Evolutionary conservation across 106 monocot genomes (phyloP).

Genomic region (Gastrodia elata): DNA sequence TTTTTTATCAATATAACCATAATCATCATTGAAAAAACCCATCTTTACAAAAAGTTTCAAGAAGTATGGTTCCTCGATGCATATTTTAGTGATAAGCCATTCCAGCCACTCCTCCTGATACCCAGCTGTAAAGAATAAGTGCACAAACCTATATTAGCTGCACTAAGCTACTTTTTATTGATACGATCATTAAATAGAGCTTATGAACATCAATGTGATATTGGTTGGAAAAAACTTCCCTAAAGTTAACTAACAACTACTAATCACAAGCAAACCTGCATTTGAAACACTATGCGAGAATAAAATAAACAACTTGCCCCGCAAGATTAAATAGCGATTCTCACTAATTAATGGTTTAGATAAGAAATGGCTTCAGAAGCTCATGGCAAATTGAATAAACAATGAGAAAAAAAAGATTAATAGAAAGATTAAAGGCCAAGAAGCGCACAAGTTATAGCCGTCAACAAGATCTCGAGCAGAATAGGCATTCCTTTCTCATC

Average conservation of each 20-base stretch:
- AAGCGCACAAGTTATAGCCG: conserved; percentile 28
- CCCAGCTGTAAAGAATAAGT: conserved; percentile 34
- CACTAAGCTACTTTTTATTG: too few relatives aligned
- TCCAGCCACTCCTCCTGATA: conserved; percentile 68
- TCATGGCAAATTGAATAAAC: neutral
- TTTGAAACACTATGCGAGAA: too few relatives aligned
- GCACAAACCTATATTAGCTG: too few relatives aligned
- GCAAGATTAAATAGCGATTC: too few relatives aligned
- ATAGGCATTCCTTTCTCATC: conserved; percentile 28
- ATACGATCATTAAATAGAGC: too few relatives aligned
- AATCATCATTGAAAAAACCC: conserved; percentile 1
- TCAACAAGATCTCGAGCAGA: conserved; percentile 34
- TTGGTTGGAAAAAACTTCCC: too few relatives aligned
- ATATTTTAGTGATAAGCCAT: conserved; percentile 55
- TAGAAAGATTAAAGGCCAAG: neutral
- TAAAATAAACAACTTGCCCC: too few relatives aligned
- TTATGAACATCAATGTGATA: too few relatives aligned
- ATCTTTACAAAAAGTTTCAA: conserved; percentile 32
- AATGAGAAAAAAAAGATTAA: too few relatives aligned
- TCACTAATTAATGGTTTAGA: neutral
- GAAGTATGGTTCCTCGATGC: conserved; percentile 58
- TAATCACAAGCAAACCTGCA: too few relatives aligned
- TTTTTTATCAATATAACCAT: neutral
- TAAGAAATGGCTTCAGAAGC: neutral
- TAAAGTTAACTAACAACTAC: too few relatives aligned